phyloP scores from a whole-genome alignment of 2,329 filamentous ascomycete genomes.

The Fusarium tupiense region DNA sequence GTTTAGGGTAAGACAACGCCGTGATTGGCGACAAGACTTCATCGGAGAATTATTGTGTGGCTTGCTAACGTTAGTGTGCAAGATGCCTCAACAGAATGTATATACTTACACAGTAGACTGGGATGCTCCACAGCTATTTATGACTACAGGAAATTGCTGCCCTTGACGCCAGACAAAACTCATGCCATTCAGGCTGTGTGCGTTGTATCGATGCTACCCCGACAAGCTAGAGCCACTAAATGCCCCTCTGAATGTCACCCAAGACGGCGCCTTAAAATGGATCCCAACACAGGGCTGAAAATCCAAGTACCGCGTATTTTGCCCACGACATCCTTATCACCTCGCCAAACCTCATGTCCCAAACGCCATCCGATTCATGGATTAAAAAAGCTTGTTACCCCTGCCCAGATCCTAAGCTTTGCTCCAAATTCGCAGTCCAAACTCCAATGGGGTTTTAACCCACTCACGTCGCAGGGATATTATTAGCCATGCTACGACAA shows the following conservation, averaged over 20 bases:
- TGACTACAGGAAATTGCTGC: not conserved
- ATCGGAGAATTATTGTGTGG: not conserved
- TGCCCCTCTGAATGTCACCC: not conserved
- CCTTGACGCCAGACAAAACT: not conserved
- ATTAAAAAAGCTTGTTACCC: not conserved
- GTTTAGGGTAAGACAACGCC: not conserved
- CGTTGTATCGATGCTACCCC: not conserved
- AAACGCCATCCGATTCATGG: not conserved
- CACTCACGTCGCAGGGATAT: not conserved
- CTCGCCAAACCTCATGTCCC: not conserved
- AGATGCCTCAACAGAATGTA: not conserved
- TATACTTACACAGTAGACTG: not conserved
- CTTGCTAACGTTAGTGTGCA: not conserved
- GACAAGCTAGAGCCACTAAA: not conserved
- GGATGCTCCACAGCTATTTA: too few species aligned
- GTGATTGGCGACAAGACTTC: not conserved
- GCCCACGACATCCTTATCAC: not conserved
- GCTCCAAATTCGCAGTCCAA: not conserved
- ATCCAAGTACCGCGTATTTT: not conserved
- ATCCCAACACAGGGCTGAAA: conserved; percentile 2
- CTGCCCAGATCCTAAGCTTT: not conserved
- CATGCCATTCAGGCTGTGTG: not conserved
- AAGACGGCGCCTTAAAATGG: not conserved
- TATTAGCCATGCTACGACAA: not conserved
- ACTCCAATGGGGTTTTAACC: not conserved